Evolutionary conservation across 306 rosid genomes (phyloP).

Genomic region (Senna tora): DNA sequence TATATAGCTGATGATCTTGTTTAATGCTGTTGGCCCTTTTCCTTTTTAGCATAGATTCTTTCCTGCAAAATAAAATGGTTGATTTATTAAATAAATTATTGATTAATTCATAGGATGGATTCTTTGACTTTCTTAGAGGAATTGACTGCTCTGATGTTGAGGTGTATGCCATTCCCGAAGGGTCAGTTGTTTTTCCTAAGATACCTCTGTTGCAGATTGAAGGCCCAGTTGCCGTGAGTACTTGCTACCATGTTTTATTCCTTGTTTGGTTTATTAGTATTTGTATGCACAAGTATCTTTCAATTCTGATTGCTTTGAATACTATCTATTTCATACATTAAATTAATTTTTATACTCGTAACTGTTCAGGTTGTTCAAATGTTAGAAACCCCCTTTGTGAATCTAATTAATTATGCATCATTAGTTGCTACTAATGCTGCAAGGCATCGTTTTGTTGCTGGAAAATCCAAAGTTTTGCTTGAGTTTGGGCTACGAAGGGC

Average conservation of each 20-base stretch:
- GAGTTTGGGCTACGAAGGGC: slow-evolving; percentile 97
- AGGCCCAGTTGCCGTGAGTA: slow-evolving; percentile 87
- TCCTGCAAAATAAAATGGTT: slow-evolving; percentile 17
- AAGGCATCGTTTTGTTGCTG: slow-evolving; percentile 92
- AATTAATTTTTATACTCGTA: slow-evolving; percentile 6
- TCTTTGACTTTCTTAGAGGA: slow-evolving; percentile 73
- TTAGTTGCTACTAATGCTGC: slow-evolving; percentile 93
- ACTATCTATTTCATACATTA: slow-evolving; percentile 9
- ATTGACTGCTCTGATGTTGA: slow-evolving; percentile 78
- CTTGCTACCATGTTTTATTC: neutral
- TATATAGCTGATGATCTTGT: slow-evolving; percentile 7
- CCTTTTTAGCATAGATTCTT: neutral
- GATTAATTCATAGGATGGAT: slow-evolving; percentile 63
- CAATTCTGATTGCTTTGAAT: slow-evolving; percentile 22
- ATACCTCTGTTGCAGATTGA: slow-evolving; percentile 76
- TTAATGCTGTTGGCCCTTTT: slow-evolving; percentile 5
- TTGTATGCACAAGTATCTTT: neutral
- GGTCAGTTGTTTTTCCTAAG: slow-evolving; percentile 85
- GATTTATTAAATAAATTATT: slow-evolving; percentile 26
- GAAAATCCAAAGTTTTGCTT: slow-evolving; percentile 80
- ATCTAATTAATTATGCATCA: slow-evolving; percentile 79
- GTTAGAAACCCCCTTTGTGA: slow-evolving; percentile 87
- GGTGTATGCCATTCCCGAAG: slow-evolving; percentile 74
- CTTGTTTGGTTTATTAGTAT: neutral
- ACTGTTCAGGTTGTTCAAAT: slow-evolving; percentile 82